Evolutionary conservation across 192 early-diverging fungal genomes (phyloP).

Genomic region (Umbelopsis isabellina): DNA sequence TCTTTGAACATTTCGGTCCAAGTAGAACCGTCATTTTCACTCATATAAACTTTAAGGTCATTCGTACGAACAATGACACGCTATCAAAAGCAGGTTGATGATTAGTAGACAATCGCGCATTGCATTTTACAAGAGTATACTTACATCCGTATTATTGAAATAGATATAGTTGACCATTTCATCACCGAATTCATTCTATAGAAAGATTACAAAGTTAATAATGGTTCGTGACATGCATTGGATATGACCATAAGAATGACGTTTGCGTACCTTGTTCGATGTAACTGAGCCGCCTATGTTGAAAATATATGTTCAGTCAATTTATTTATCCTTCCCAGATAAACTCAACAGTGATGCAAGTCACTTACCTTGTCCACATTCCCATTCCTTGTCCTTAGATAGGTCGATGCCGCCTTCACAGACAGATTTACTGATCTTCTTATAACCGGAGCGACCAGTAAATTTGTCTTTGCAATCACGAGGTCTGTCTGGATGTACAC

Average conservation of each 20-base stretch:
- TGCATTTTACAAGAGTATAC: not conserved
- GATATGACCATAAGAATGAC: no score
- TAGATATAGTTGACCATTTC: slow-evolving; percentile 45
- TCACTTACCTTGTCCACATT: slow-evolving; percentile 61
- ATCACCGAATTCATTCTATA: slow-evolving; percentile 29
- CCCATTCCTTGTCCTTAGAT: slow-evolving; percentile 57
- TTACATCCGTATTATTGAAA: slow-evolving; percentile 39
- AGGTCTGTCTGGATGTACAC: slow-evolving; percentile 79
- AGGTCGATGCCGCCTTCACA: slow-evolving; percentile 80
- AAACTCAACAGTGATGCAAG: not conserved
- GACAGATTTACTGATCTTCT: slow-evolving; percentile 69
- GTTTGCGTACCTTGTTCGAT: not conserved
- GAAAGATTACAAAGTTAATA: no score
- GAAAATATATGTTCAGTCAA: not conserved
- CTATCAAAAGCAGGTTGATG: not conserved
- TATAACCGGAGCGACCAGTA: slow-evolving; percentile 79
- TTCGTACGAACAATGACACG: slow-evolving; percentile 57
- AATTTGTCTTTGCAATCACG: slow-evolving; percentile 69
- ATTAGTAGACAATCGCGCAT: no score
- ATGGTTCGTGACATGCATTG: no score
- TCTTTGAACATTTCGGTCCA: slow-evolving; percentile 51
- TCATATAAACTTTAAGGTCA: slow-evolving; percentile 53
- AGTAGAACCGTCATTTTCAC: slow-evolving; percentile 64
- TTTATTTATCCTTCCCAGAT: not conserved
- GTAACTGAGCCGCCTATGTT: not conserved